Evolutionary conservation across 257 asterid species (phyloP), one percentile per base, ranked within the genome.

Genomic region (Phtheirospermum japonicum): DNA sequence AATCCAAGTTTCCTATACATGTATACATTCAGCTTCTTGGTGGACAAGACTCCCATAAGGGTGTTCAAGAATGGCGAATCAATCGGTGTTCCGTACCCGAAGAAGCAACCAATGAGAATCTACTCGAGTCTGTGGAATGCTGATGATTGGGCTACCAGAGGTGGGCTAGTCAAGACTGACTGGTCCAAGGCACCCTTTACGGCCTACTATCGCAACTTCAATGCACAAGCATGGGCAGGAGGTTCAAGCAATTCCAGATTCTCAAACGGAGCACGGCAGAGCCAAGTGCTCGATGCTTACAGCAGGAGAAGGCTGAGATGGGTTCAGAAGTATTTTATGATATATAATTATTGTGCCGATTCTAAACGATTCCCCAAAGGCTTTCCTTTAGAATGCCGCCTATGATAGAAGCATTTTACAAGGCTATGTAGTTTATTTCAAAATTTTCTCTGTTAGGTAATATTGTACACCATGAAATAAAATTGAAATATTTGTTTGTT

Each of bases 101-200:
- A 79, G 71, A 80, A 65, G 33, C 97, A 89, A 65, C 86, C 97
- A 0, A 89, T 86, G 97, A 86, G 80, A 68, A 79, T 89, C 59
- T 89, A 89, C 81, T 89, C 94, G 0, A 89, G 97, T 70, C 86
- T 89, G 0, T 89, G 95, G 95, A 84, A 89, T 60, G 97, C 95
- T 0, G 95, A 89, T 34, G 91, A 86, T 1, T 89, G 97, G 97
- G 97, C 97, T 0, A 89, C 97, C 4, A 84, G 92, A 74, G 94
- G 95, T 5, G 97, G 97, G 37, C 69, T 79, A 0, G 81, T 84
- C 30, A 89, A 89, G 59, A 80, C 86, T 2, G 97, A 89, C 53
- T 89, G 97, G 97, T 54, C 92, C 0, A 75, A 80, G 61, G 95
- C 94, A 6, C 97, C 97, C 13, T 89, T 89, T 62, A 86, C 88